phyloP scores from a whole-genome alignment of 192 early-diverging fungal species.

The Coemansia sp. region DNA sequence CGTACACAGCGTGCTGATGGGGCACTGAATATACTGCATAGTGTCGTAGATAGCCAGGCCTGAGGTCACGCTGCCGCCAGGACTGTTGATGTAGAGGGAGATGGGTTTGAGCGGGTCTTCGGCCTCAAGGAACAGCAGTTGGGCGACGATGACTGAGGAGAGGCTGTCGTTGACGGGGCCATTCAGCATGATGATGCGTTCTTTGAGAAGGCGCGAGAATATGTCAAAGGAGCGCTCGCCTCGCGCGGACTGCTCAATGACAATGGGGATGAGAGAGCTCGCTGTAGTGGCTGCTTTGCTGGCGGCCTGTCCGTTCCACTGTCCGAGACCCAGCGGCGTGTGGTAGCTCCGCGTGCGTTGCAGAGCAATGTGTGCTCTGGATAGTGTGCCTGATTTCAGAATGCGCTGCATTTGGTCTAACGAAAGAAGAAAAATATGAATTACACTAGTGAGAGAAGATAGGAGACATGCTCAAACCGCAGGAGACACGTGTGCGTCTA shows the following conservation, averaged over 20 bases:
- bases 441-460: background rate
- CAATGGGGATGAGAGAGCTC: conserved; percentile 50
- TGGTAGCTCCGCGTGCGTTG: conserved; percentile 5
- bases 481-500: background rate
- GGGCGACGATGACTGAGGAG: conserved; percentile 88
- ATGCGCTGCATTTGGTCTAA: background rate
- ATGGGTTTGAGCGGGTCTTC: conserved; percentile 94
- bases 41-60: conserved; percentile 95
- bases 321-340: conserved; percentile 25
- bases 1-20: conserved; percentile 91
- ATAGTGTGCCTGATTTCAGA: background rate
- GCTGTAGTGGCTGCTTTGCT: conserved; percentile 11
- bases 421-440: background rate
- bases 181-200: conserved; percentile 95
- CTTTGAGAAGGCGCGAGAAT: conserved; percentile 93
- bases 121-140: conserved; percentile 91
- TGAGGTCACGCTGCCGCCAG: conserved; percentile 92
- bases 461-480: background rate
- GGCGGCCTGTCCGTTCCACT: conserved; percentile 26
- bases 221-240: conserved; percentile 98
- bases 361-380: background rate
- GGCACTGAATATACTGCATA: conserved; percentile 87
- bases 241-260: conserved; percentile 61
- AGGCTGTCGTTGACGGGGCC: conserved; percentile 82
- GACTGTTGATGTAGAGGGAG: conserved; percentile 95